These are phyloP conservation scores for Hericium alpestre DNA, from an alignment of 768 basidiomycete genomes.

Conservation along the genomic window DNA sequence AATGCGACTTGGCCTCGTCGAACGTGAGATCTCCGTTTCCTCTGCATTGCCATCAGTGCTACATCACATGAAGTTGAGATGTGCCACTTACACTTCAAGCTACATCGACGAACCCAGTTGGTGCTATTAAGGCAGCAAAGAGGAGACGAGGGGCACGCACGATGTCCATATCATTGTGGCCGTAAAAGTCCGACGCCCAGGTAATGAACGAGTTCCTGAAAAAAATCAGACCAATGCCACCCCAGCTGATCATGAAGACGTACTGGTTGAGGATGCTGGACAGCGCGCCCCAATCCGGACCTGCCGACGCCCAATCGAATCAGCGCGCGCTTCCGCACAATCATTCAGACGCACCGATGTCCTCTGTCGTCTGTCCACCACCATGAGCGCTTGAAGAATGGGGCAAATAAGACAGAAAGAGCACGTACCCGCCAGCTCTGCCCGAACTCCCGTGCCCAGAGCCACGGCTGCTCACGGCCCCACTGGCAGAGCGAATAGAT, in stretches of 20 bases:
- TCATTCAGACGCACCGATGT: conserved; percentile 21
- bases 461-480: conserved; percentile 57
- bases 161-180: conserved; percentile 61
- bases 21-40: conserved; percentile 53
- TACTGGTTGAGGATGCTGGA: conserved; percentile 37
- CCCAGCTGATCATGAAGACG: conserved; percentile 23
- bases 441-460: conserved; percentile 47
- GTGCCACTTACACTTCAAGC: conserved; percentile 43
- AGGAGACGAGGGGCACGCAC: conserved; percentile 21
- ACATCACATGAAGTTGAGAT: background rate
- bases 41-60: conserved; percentile 19
- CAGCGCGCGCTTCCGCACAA: no score
- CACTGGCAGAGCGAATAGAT: conserved; percentile 57
- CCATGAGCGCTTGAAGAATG: no score
- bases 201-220: conserved; percentile 55
- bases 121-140: background rate
- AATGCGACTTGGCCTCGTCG: conserved; percentile 60
- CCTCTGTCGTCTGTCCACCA: conserved; percentile 33
- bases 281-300: conserved; percentile 39
- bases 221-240: background rate
- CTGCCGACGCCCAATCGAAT: background rate
- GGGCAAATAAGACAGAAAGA: background rate
- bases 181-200: conserved; percentile 56
- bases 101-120: conserved; percentile 14
- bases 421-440: conserved; percentile 53